Evolutionary conservation across 2,329 filamentous ascomycete species (phyloP).

Genomic region (Graphiopsis chlorocephala): DNA sequence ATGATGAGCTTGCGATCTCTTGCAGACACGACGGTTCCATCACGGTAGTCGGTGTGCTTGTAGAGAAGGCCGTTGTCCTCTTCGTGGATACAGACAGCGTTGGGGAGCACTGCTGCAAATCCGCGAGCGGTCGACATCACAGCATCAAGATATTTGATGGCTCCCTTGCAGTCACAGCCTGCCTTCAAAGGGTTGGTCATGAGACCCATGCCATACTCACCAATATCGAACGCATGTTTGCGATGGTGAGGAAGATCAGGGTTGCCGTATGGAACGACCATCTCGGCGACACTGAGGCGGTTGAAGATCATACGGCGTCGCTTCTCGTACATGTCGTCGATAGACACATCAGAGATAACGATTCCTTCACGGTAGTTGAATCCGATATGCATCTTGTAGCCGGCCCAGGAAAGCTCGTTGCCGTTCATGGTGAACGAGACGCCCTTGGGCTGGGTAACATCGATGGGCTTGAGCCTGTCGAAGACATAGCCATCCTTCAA

Average conservation of each 20-base stretch:
- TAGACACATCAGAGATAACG: conserved; percentile 64
- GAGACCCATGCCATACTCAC: conserved; percentile 65
- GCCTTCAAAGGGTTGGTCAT: conserved; percentile 67
- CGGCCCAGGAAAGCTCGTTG: conserved; percentile 45
- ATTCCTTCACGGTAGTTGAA: conserved; percentile 66
- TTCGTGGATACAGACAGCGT: conserved; percentile 67
- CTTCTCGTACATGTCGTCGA: conserved; percentile 45
- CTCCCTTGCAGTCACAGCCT: conserved; percentile 67
- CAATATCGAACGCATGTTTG: conserved; percentile 71
- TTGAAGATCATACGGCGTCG: conserved; percentile 65
- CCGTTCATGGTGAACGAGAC: conserved; percentile 58
- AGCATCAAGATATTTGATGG: conserved; percentile 54
- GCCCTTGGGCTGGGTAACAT: conserved; percentile 66
- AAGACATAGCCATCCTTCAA: conserved; percentile 49
- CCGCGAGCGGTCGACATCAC: conserved; percentile 55
- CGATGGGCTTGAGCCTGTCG: conserved; percentile 60
- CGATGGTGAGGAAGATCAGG: conserved; percentile 63
- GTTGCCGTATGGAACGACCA: conserved; percentile 61
- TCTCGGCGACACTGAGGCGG: conserved; percentile 65
- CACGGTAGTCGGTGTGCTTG: conserved; percentile 70
- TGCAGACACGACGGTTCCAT: conserved; percentile 59
- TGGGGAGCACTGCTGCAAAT: conserved; percentile 52
- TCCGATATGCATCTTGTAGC: conserved; percentile 61
- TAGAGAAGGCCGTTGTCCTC: conserved; percentile 67
- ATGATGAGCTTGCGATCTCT: conserved; percentile 62